Conservation (phyloP, 2,329 filamentous ascomycete species). For the Lachnellula occidentalis region DNA sequence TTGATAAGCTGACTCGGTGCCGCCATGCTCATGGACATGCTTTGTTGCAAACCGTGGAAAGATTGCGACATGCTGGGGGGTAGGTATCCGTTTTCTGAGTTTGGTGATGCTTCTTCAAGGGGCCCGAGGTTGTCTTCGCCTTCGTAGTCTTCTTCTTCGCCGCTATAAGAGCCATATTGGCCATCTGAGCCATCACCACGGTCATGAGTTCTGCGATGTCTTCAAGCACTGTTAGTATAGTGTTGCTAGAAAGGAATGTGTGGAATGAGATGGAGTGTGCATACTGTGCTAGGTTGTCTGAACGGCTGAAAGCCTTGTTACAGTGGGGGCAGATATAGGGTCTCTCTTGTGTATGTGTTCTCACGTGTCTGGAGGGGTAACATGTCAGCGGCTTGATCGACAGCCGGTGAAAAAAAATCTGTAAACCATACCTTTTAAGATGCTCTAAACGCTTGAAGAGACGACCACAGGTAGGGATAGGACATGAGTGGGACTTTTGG, state of each 20-base stretch:
- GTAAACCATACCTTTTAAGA: constrained; percentile 81
- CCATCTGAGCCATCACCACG: constrained; percentile 62
- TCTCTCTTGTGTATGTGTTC: constrained; percentile 98
- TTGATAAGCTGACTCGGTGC: constrained; percentile 34
- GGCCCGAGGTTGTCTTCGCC: constrained; percentile 81
- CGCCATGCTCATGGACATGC: constrained; percentile 30
- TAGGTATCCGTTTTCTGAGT: constrained; percentile 61
- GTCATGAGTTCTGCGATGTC: constrained; percentile 78
- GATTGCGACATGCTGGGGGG: constrained; percentile 24
- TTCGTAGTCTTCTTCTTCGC: constrained; percentile 73
- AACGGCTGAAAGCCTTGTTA: constrained; percentile 97
- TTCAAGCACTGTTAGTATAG: constrained; percentile 31
- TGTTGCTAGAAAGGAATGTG: constrained; percentile 12
- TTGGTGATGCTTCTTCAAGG: constrained; percentile 72
- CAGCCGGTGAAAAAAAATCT: constrained; percentile 33
- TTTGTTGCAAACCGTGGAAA: constrained; percentile 19
- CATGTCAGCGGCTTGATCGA: constrained; percentile 43
- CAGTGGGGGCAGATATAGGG: constrained; percentile 97
- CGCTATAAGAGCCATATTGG: constrained; percentile 51
- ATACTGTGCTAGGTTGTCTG: constrained; percentile 98
- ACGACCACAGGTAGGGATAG: constrained; percentile 95
- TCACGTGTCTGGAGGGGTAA: constrained; percentile 73
- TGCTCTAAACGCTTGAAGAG: constrained; percentile 99
- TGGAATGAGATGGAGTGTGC: constrained; percentile 31
- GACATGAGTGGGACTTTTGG: constrained; percentile 96